Evolutionary conservation across 345 rosid species (phyloP), one percentile per base, ranked within the genome.

Genomic region (Eucalyptus pauciflora): DNA sequence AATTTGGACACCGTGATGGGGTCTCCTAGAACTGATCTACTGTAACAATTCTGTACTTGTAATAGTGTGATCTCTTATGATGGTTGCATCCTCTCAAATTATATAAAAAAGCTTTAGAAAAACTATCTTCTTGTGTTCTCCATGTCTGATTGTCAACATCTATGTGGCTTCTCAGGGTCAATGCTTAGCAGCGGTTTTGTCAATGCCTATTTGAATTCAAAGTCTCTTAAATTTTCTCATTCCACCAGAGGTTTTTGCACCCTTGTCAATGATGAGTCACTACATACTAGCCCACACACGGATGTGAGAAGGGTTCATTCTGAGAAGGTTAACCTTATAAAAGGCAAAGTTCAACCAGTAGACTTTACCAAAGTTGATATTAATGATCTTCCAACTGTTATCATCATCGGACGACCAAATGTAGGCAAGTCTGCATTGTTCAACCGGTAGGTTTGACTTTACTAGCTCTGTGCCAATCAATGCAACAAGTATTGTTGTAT

Each of bases 351-450:
- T 76, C 83, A 37, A 76, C 83, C 94, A 14, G 86, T 96, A 64
- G 98, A 98, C 90, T 97, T 96, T 92, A 94, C 98, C 85, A 93
- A 94, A 90, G 71, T 97, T 6, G 96, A 94, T 58, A 91, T 93
- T 4, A 91, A 93, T 85, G 88, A 93, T 86, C 95, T 98, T 91
- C 99, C 99, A 25, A 94, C 97, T 45, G 95, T 98, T 50, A 94
- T 97, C 95, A 93, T 98, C 43, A 91, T 97, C 90, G 99, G 99
- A 52, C 95, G 99, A 50, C 99, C 99, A 37, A 98, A 98, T 88
- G 99, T 98, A 56, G 99, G 99, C 58, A 98, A 98, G 91, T 97
- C 99, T 9, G 99, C 99, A 37, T 92, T 98, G 87, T 98, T 93
- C 89, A 97, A 98, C 90, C 94, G 99, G 99, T 96, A 85, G 58